Evolutionary conservation across 805 yeast genomes (phyloP).

Genomic region (Cyberlindnera misumaiensis): DNA sequence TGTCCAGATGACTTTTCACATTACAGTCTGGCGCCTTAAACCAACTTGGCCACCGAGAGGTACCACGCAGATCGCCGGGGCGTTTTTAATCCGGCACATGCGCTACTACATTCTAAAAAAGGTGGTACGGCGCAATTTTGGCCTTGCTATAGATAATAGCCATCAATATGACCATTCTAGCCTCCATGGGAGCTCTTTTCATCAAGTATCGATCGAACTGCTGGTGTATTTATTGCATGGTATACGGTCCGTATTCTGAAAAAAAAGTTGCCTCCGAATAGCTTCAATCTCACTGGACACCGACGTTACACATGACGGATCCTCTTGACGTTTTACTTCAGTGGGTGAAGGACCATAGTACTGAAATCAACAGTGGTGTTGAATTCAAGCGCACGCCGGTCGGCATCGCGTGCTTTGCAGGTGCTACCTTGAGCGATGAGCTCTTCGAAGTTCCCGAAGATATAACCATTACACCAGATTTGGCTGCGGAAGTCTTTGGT

Average conservation of each 20-base stretch:
- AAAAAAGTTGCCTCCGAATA: no score
- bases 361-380: conserved; percentile 28
- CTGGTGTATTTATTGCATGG: no score
- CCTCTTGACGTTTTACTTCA: conserved; percentile 14
- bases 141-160: no score
- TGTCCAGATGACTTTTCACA: conserved; percentile 34
- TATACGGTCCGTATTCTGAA: no score
- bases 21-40: conserved; percentile 41
- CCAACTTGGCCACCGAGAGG: conserved; percentile 41
- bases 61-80: no score
- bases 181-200: no score
- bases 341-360: conserved; percentile 36
- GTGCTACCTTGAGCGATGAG: conserved; percentile 10
- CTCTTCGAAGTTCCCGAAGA: conserved; percentile 33
- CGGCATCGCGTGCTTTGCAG: conserved; percentile 31
- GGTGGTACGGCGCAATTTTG: no score
- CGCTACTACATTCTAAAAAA: no score
- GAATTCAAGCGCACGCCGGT: conserved; percentile 24
- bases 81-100: no score
- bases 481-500: conserved; percentile 28
- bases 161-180: no score
- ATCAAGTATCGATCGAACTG: no score
- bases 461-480: conserved; percentile 30
- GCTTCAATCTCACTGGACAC: not conserved
- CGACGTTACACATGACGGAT: conserved; percentile 1